These are phyloP conservation scores for Sporormia fimetaria DNA, from an alignment of 495 filamentous ascomycete species.

Conservation along the genomic window DNA sequence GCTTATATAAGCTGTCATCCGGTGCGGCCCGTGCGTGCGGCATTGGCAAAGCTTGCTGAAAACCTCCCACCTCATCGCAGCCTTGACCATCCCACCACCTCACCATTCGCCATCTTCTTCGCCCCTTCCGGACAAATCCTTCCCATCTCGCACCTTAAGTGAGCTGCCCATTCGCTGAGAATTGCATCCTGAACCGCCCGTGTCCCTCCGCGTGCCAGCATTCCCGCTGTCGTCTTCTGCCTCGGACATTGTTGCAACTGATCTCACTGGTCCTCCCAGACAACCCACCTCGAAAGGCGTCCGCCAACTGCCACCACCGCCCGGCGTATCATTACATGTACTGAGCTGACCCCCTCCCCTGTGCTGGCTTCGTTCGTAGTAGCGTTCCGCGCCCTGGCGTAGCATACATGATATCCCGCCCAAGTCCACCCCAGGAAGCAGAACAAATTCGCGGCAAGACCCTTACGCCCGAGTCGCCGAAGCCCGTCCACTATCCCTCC, in stretches of 20 bases:
- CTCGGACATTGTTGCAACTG: constrained; percentile 17
- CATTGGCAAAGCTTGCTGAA: too few relatives aligned
- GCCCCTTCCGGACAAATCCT: too few relatives aligned
- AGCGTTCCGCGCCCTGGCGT: constrained; percentile 18
- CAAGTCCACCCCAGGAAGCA: constrained; percentile 50
- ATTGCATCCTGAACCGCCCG: too few relatives aligned
- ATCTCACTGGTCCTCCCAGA: constrained; percentile 5
- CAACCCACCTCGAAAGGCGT: constrained; percentile 9
- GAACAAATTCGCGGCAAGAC: constrained; percentile 56
- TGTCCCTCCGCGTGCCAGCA: constrained; percentile 2
- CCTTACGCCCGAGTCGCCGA: constrained; percentile 60
- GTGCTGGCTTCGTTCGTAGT: constrained; percentile 8
- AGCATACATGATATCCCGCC: constrained; percentile 52
- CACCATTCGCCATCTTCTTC: not conserved
- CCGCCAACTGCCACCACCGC: constrained; percentile 1
- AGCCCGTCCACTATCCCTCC: constrained; percentile 57
- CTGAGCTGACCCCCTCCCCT: constrained; percentile 20
- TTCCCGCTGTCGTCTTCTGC: constrained; percentile 6
- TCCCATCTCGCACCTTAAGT: too few relatives aligned
- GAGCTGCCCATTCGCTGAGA: too few relatives aligned
- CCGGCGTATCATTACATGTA: constrained; percentile 19
- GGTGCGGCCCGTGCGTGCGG: too few relatives aligned
- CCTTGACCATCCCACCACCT: constrained; percentile 1
- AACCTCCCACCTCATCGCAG: constrained; percentile 2
- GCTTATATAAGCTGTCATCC: too few relatives aligned